A percentile compares a stretch with the other conserved stretches of the same genome.
Evolutionary conservation across 768 basidiomycete genomes (phyloP).

Genomic region (Amanita polypyramis): DNA sequence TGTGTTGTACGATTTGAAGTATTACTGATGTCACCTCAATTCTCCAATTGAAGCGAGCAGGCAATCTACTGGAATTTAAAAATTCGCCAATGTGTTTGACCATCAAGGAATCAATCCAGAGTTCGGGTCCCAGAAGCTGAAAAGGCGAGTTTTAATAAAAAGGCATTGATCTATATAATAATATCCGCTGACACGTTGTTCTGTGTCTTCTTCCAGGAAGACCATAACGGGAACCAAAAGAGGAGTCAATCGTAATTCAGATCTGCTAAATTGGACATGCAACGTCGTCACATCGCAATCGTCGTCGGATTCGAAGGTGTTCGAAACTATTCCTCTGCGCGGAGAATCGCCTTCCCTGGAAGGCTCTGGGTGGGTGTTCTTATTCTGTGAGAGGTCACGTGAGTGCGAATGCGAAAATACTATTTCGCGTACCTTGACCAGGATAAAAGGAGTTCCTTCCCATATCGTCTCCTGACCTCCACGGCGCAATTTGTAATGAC

Average conservation of each 20-base stretch:
- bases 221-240: conserved; percentile 34
- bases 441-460: conserved; percentile 5
- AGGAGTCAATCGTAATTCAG: conserved; percentile 44
- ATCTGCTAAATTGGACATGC: conserved; percentile 28
- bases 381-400: not conserved
- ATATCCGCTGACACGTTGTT: conserved; percentile 28
- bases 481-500: conserved; percentile 2
- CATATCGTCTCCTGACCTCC: not conserved
- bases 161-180: not conserved
- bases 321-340: not conserved
- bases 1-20: conserved; percentile 38
- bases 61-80: conserved; percentile 13
- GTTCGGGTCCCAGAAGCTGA: conserved; percentile 25
- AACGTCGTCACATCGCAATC: conserved; percentile 24
- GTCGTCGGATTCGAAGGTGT: conserved; percentile 12
- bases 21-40: conserved; percentile 27
- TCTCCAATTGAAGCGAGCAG: conserved; percentile 27
- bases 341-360: not conserved
- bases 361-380: not conserved
- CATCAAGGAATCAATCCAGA: conserved; percentile 33
- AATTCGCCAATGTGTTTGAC: conserved; percentile 22
- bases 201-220: conserved; percentile 37
- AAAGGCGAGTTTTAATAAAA: not conserved
- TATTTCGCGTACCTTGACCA: not conserved
- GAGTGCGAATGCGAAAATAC: not conserved